A percentile compares a stretch with the other conserved stretches of the same genome.
Conservation (phyloP, 768 basidiomycete genomes). For the Serendipita sp. region DNA sequence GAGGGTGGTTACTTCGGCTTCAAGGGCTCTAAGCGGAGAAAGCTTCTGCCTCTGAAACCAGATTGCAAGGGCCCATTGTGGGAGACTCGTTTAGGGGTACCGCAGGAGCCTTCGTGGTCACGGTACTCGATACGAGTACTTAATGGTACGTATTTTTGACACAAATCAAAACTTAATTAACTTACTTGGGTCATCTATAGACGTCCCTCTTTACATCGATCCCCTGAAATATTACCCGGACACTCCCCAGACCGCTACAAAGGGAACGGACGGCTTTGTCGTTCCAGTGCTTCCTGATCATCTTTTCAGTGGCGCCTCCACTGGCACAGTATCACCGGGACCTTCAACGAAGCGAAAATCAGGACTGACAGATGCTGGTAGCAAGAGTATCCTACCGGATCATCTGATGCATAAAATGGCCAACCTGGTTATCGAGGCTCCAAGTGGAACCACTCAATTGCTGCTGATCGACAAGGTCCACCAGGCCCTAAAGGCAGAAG, state of each 20-base stretch:
- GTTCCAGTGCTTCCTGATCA: slow-evolving; percentile 20
- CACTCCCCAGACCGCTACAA: slow-evolving; percentile 8
- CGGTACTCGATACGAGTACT: slow-evolving; percentile 65
- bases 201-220: slow-evolving; percentile 55
- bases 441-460: slow-evolving; percentile 22
- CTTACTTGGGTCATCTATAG: slow-evolving; percentile 23
- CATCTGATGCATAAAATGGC: slow-evolving; percentile 46
- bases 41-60: slow-evolving; percentile 63
- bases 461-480: slow-evolving; percentile 57
- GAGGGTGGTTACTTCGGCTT: slow-evolving; percentile 31
- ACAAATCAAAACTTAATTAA: not conserved
- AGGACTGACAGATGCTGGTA: slow-evolving; percentile 15
- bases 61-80: slow-evolving; percentile 71
- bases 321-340: slow-evolving; percentile 4
- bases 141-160: slow-evolving; percentile 43
- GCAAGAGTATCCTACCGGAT: slow-evolving; percentile 26
- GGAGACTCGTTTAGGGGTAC: slow-evolving; percentile 52
- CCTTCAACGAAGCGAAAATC: slow-evolving; percentile 11
- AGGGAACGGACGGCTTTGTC: slow-evolving; percentile 9
- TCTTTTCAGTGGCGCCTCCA: not conserved
- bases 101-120: slow-evolving; percentile 53
- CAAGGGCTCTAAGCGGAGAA: slow-evolving; percentile 44
- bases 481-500: slow-evolving; percentile 48
- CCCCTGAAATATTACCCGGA: slow-evolving; percentile 46
- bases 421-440: slow-evolving; percentile 40